Evolutionary conservation across 1,284 basidiomycete genomes (phyloP), one percentile per base, ranked within the genome.

Genomic region (Takashimella tepidaria): DNA sequence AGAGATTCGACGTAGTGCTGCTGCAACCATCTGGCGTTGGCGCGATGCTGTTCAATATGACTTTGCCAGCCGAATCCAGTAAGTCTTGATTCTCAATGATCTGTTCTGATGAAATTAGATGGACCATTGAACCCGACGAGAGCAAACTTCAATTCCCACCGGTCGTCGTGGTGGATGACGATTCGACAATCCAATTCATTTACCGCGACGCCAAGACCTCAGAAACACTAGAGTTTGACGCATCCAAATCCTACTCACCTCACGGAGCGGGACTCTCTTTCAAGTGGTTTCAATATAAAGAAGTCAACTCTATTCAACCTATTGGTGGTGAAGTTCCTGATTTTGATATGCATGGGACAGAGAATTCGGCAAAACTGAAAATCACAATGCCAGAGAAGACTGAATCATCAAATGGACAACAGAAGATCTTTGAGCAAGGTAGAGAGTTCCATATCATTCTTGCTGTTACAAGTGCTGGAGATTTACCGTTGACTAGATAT

Each of bases 281-380:
- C 58, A 26, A 49, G 49, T 59, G 58, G 58, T 50, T 51, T 25
- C 59, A 60, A 47, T 60, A 60, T 41, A 58, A 60, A 42, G 59
- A 60, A 25, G 54, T 57, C 19, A 50, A 49, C 20, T 24, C 49
- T 21, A 16, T 55, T 44, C 16, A 51, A 12, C 27, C 52, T 22
- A 3, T 27, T 6, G 23, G 50, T 46, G 45, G 43, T 50, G 59
- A 55, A 23, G 56, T 57, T 13, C 47, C 47, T 1, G 51, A 43
- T n/a, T 52, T 60, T 13, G 56, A 58, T 2, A 47, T 50, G 22
- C 45, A 50, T 43, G 51, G 51, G 4, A 55, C 50, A 1, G 48
- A 51, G 20, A 51, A 27, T 1, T 23, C 47, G 6, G 8, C 50
- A 3, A 24, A 24, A 24, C 51, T 61, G 5, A 51, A 42, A 22